Conservation (phyloP, 139 green algal genomes). For the Tetraselmis chui region DNA sequence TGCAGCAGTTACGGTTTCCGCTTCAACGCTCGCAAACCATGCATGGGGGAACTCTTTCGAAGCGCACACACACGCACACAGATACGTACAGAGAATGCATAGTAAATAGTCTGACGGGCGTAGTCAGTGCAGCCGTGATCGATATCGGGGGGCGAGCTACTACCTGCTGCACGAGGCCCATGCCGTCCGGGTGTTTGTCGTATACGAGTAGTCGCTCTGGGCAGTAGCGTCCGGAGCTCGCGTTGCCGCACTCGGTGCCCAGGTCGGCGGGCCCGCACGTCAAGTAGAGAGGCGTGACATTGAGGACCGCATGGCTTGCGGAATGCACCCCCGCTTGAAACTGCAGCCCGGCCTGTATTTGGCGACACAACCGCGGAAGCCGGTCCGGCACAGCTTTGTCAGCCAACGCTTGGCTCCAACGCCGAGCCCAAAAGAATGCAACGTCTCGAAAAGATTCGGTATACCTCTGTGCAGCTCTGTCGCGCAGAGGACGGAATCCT, state of each 20-base stretch:
- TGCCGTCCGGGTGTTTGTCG: slow-evolving; percentile 79
- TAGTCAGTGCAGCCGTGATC: no score
- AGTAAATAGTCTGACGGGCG: no score
- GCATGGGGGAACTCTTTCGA: neutral
- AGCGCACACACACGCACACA: neutral
- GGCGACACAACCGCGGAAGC: no score
- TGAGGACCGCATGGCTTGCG: slow-evolving; percentile 81
- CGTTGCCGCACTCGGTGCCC: slow-evolving; percentile 43
- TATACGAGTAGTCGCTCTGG: slow-evolving; percentile 86
- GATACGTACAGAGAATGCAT: neutral
- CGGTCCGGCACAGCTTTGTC: no score
- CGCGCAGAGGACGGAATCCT: slow-evolving; percentile 59
- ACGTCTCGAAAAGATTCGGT: no score
- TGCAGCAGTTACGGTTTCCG: slow-evolving; percentile 2
- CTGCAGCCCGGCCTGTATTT: slow-evolving; percentile 31
- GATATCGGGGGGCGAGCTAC: no score
- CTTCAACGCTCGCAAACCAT: no score
- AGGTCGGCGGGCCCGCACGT: slow-evolving; percentile 57
- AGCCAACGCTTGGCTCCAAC: no score
- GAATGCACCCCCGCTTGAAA: slow-evolving; percentile 80
- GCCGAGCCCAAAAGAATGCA: no score
- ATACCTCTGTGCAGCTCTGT: slow-evolving; percentile 10
- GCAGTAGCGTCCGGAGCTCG: slow-evolving; percentile 62
- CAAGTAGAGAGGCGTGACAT: slow-evolving; percentile 78
- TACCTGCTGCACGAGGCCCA: slow-evolving; percentile 70